Conservation (phyloP, 768 basidiomycete genomes). For the Pulveroboletus frians region DNA sequence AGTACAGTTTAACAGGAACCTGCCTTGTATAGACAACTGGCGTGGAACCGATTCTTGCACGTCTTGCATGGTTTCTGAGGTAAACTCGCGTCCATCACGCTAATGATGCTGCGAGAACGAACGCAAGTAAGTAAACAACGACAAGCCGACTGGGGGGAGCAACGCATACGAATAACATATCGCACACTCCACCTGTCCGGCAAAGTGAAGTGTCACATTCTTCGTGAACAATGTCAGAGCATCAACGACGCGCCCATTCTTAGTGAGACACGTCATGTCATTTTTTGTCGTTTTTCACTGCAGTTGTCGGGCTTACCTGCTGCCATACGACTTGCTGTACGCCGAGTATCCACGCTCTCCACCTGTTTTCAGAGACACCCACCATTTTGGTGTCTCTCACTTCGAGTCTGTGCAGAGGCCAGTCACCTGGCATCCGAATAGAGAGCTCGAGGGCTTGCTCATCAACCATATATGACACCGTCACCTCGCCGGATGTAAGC, state of each 20-base stretch:
- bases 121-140: neutral
- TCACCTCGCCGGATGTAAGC: constrained; percentile 69
- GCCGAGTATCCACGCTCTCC: constrained; percentile 91
- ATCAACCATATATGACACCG: constrained; percentile 81
- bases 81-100: constrained; percentile 79
- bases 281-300: neutral
- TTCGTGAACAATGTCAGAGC: constrained; percentile 88
- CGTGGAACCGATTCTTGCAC: constrained; percentile 92
- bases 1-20: constrained; percentile 10
- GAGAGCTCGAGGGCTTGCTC: constrained; percentile 90
- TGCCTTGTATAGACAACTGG: constrained; percentile 86
- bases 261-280: neutral
- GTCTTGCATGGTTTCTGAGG: constrained; percentile 91
- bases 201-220: constrained; percentile 89
- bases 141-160: neutral
- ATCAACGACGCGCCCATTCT: constrained; percentile 91
- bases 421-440: constrained; percentile 81
- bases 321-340: constrained; percentile 88
- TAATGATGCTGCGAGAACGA: constrained; percentile 64
- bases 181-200: constrained; percentile 93
- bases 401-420: constrained; percentile 85
- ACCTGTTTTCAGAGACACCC: constrained; percentile 84
- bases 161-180: constrained; percentile 84
- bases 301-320: constrained; percentile 51
- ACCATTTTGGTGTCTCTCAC: constrained; percentile 80